Base-by-base conservation (phyloP, 2,329 filamentous ascomycete species). In the Claviceps capensis region DNA sequence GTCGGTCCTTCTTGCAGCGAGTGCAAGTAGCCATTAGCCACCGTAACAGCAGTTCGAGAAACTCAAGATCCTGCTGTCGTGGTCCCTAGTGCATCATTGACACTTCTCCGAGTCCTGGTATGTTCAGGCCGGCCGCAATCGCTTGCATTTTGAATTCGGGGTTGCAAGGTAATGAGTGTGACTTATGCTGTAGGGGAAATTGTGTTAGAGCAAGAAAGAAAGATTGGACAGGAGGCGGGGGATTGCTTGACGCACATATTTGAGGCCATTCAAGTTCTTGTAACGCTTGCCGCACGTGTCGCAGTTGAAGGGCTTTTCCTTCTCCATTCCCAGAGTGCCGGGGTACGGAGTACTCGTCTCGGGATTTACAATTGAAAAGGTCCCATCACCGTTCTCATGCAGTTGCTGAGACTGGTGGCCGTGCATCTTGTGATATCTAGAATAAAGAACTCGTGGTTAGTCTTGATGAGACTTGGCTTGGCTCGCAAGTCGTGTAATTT, bases 241-340 rank as follows among this genome's bases (percentile, higher is more conserved):
- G 8, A 42, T n/a, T n/a, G 8, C 38, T 41, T 71, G 19, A 50
- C 80, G 69, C 70, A 84, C 81, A 65, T 98, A 98, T 81, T 98
- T 98, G 56, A 98, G 79, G 6, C 93, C 93, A 69, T 98, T 98
- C 55, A 98, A 70, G 65, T 98, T 98, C 82, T 98, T 98, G 73
- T 98, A 98, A 50, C 93, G 86, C 74, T 98, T 98, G 62, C 91
- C 90, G 65, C 93, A 98, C 11, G 89, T 85, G 58, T 97, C 90
- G 68, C 93, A 98, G 64, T 90, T 90, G 67, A 97, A 97, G 2
- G 93, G 93, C 73, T 98, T 98, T 73, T 97, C 91, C 68, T 97
- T 98, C 71, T 98, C 93, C 93, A 98, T 98, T n/a, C 93, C 93
- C 38, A 95, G 75, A 1, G 93, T 97, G 36, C 93, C 93, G 0